Evolutionary conservation across 257 asterid species (phyloP).

Genomic region (Nicotiana paniculata): DNA sequence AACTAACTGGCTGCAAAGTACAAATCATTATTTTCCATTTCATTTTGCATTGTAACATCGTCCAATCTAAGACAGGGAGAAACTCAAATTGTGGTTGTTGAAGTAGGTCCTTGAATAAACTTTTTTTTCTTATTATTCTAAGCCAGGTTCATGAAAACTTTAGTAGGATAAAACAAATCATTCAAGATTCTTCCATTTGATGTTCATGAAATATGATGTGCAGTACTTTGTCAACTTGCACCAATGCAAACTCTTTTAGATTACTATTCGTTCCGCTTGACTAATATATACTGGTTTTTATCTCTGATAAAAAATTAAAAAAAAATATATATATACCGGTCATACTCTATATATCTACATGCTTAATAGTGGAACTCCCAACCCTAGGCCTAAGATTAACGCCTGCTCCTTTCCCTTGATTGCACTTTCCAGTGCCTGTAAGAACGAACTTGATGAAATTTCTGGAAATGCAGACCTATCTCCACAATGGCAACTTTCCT

Average conservation of each 20-base stretch:
- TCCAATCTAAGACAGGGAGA: background rate
- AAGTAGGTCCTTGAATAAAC: background rate
- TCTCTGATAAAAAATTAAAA: too few species aligned
- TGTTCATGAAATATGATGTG: background rate
- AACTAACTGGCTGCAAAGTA: background rate
- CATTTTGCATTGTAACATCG: background rate
- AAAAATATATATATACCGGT: too few species aligned
- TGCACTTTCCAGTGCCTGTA: background rate
- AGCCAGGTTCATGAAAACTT: background rate
- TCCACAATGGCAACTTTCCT: background rate
- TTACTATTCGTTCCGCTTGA: background rate
- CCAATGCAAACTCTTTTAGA: background rate
- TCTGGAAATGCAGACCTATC: background rate
- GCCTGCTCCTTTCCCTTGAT: background rate
- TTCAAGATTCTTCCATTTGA: background rate
- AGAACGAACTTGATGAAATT: background rate
- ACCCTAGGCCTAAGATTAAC: background rate
- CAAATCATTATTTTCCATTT: background rate
- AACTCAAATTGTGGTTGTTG: background rate
- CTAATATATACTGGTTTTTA: background rate
- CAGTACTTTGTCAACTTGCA: background rate
- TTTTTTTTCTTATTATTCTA: background rate
- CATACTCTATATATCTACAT: background rate
- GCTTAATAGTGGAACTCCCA: background rate
- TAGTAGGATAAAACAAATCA: background rate